phyloP scores from a whole-genome alignment of 495 filamentous ascomycete species.

The Letharia columbiana region DNA sequence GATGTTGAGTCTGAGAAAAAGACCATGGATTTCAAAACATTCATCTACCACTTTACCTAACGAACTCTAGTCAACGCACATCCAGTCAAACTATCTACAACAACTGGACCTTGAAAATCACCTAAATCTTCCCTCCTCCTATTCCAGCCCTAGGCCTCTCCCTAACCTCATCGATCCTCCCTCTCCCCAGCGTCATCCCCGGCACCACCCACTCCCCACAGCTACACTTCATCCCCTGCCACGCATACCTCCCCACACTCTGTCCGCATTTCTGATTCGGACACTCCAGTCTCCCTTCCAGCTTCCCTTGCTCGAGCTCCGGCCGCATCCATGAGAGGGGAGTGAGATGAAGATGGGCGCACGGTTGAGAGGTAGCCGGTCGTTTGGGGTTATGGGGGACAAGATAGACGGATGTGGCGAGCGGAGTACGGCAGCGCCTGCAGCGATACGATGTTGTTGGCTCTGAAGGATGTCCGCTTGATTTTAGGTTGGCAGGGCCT shows the following conservation, averaged over 20 bases:
- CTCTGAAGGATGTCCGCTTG: background rate
- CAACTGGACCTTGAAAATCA: background rate
- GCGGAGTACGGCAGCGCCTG: slow-evolving; percentile 36
- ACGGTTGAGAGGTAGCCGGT: slow-evolving; percentile 30
- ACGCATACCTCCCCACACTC: slow-evolving; percentile 85
- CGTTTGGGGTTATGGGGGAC: slow-evolving; percentile 40
- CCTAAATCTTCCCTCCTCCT: slow-evolving; percentile 10
- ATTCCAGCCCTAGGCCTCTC: slow-evolving; percentile 16
- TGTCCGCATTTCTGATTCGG: slow-evolving; percentile 65
- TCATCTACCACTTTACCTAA: background rate
- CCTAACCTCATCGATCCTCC: slow-evolving; percentile 67
- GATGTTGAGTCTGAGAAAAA: background rate
- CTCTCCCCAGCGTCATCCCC: slow-evolving; percentile 75
- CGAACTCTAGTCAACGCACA: background rate
- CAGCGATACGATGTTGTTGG: slow-evolving; percentile 18
- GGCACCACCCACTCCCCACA: slow-evolving; percentile 86
- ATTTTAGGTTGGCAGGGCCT: background rate
- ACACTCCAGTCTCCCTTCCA: slow-evolving; percentile 77
- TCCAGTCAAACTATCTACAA: background rate
- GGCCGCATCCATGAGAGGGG: slow-evolving; percentile 90
- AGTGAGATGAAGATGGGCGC: slow-evolving; percentile 81
- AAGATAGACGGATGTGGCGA: slow-evolving; percentile 57
- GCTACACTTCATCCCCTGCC: slow-evolving; percentile 90
- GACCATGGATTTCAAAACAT: background rate
- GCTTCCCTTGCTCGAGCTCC: slow-evolving; percentile 62